Percentiles rank a stretch among this genome's conserved stretches.
phyloP scores from a whole-genome alignment of 176 grass and related monocot genomes.

The Oryza glumipatula region DNA sequence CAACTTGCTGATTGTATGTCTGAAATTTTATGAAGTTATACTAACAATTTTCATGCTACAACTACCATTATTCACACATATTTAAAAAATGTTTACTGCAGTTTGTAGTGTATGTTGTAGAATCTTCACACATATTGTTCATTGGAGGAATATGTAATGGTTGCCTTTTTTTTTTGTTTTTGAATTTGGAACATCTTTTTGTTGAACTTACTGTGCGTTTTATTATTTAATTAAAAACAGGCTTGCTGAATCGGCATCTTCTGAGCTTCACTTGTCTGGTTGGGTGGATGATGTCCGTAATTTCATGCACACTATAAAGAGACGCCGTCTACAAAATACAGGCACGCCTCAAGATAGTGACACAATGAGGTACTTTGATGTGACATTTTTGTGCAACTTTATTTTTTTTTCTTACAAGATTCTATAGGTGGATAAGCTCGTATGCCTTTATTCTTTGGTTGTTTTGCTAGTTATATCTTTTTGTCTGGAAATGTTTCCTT shows the following conservation, averaged over 20 bases:
- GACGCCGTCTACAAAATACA: conserved; percentile 42
- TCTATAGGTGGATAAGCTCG: not conserved
- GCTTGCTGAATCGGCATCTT: conserved; percentile 63
- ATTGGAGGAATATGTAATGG: not conserved
- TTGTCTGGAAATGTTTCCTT: not conserved
- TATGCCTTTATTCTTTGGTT: not conserved
- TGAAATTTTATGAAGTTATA: not conserved
- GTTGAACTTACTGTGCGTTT: conserved; percentile 26
- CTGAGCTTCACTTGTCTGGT: conserved; percentile 65
- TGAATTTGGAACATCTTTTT: not conserved
- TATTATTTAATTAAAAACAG: conserved; percentile 50
- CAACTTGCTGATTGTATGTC: not conserved
- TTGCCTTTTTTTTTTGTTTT: not conserved
- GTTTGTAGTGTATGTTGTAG: not conserved
- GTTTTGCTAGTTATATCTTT: conserved; percentile 10
- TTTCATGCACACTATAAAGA: conserved; percentile 78
- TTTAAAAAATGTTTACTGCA: not conserved
- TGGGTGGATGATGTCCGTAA: conserved; percentile 75
- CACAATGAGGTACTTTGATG: conserved; percentile 54
- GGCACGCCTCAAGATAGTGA: conserved; percentile 45
- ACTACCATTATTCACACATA: conserved; percentile 4
- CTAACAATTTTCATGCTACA: not conserved
- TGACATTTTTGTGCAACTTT: conserved; percentile 32
- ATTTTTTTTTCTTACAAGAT: conserved; percentile 27
- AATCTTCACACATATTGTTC: too few relatives aligned